These are phyloP conservation scores for Termitomyces sp. DNA, from an alignment of 768 basidiomycete genomes.

Conservation along the genomic window DNA sequence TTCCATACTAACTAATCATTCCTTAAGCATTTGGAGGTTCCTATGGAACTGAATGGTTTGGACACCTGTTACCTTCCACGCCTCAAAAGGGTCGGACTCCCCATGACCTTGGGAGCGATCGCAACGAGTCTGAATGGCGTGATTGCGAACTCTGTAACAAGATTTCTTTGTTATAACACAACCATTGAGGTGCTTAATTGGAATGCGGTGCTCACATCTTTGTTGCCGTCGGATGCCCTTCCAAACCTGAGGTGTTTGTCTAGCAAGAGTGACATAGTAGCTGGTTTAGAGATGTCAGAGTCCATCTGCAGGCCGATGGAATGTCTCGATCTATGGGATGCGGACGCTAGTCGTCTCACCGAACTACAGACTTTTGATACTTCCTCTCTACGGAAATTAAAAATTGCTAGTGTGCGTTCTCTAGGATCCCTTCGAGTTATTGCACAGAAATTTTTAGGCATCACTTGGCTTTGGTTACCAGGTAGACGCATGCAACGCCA, in stretches of 20 bases:
- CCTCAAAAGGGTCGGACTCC: conserved; percentile 35
- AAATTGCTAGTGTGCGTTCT: conserved; percentile 23
- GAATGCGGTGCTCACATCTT: conserved; percentile 32
- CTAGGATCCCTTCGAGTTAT: conserved; percentile 24
- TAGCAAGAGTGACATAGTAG: conserved; percentile 27
- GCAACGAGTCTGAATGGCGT: conserved; percentile 5
- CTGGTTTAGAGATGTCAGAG: conserved; percentile 23
- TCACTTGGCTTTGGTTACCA: conserved; percentile 36
- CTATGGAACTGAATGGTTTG: conserved; percentile 37
- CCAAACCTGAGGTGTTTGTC: conserved; percentile 34
- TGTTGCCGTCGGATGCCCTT: conserved; percentile 27
- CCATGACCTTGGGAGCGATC: conserved; percentile 30
- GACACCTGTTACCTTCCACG: conserved; percentile 30
- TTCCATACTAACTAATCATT: not conserved
- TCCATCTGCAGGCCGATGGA: conserved; percentile 25
- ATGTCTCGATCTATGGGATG: conserved; percentile 25
- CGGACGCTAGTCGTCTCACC: conserved; percentile 24
- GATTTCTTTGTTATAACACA: conserved; percentile 40
- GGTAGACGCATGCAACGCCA: conserved; percentile 13
- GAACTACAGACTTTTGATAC: conserved; percentile 24
- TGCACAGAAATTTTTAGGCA: conserved; percentile 30
- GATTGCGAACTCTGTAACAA: conserved; percentile 28
- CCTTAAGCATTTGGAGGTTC: conserved; percentile 35
- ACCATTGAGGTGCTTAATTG: conserved; percentile 40
- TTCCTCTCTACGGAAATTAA: conserved; percentile 24